phyloP scores from a whole-genome alignment of 495 filamentous ascomycete species.

The Xylaria longipes region DNA sequence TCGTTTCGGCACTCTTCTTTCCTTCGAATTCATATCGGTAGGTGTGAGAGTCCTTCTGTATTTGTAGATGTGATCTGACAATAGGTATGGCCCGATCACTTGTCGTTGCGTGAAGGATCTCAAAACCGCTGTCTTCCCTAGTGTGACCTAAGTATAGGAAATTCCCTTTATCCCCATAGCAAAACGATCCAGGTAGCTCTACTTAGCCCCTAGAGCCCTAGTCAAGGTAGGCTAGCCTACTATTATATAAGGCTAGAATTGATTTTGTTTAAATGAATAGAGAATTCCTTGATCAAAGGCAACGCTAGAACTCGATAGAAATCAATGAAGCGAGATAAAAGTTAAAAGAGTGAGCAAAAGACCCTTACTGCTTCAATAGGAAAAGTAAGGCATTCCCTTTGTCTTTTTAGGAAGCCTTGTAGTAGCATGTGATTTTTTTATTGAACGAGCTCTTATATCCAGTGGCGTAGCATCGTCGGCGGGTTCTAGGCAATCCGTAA shows the following conservation, averaged over 20 bases:
- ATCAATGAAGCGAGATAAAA: background rate
- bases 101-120: background rate
- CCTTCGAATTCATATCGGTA: conserved; percentile 17
- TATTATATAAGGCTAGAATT: background rate
- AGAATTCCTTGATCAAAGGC: background rate
- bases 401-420: background rate
- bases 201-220: background rate
- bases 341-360: background rate
- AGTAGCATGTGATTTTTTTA: background rate
- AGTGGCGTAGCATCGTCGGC: background rate
- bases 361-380: background rate
- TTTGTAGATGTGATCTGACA: background rate
- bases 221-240: background rate
- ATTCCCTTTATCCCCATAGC: background rate
- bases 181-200: background rate
- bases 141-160: background rate
- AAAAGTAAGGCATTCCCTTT: background rate
- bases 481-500: background rate
- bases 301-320: background rate
- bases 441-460: background rate
- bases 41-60: background rate
- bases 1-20: conserved; percentile 38
- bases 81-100: background rate
- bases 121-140: background rate
- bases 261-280: background rate